Base-by-base conservation (phyloP, 352 stramenopile genomes). In the Vaucheria bursata region DNA sequence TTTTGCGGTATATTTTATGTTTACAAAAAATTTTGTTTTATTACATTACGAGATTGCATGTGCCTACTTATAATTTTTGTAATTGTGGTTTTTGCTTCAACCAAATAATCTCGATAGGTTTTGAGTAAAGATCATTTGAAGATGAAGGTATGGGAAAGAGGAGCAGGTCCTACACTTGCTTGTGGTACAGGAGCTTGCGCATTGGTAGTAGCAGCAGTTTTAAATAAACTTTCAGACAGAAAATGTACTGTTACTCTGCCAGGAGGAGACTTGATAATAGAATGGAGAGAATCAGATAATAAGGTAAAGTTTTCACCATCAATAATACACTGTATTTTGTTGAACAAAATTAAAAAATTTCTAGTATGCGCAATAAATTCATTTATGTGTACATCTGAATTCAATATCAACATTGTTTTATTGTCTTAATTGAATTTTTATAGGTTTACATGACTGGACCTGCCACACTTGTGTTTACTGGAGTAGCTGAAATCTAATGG, bases 71-170 rank as follows among this genome's bases (percentile, higher is more conserved):
- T n/a, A n/a, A n/a, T n/a, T n/a, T n/a, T n/a, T n/a, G n/a, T n/a
- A n/a, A n/a, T n/a, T n/a, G n/a, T n/a, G n/a, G n/a, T n/a, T n/a
- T n/a, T n/a, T n/a, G n/a, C n/a, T n/a, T n/a, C n/a, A n/a, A 12
- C 5, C 39, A 50, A 5, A 50, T 50, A 50, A 50, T 50, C 59
- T 8, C 18, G 12, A 34, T 34, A 82, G 77, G 77, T 82, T 31
- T 18, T 82, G 6, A 77, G 52, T 64, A 33, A 64, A 12, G 86
- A 70, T 12, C 88, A 92, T 83, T 79, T 94, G 34, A 89, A 88
- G 67, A 92, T 94, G 89, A 90, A 91, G 76, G 90, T 94, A 12
- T 94, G 88, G 88, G 90, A 94, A 79, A 82, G 90, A 45, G 90
- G 90, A 49, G 88, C 88, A 29, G 90, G 90, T n/a, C 87, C 88